These are phyloP conservation scores for Cotoneaster glaucophyllus DNA, from an alignment of 306 rosid species.

Conservation along the genomic window DNA sequence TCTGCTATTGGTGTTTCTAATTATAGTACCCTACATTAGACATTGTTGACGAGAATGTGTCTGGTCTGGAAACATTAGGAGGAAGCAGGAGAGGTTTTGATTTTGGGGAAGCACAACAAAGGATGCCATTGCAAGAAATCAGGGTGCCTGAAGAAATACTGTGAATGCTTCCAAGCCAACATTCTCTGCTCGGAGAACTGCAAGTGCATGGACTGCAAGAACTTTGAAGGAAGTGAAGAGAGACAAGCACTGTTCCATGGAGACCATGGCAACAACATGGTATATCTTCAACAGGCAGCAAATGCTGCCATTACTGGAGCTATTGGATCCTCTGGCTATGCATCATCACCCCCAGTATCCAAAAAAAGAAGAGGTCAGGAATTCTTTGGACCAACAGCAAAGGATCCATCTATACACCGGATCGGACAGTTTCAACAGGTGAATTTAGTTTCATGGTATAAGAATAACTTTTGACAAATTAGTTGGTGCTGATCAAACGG, in stretches of 20 bases:
- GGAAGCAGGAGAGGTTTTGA: conserved; percentile 78
- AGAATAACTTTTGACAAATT: conserved; percentile 13
- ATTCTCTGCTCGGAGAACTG: conserved; percentile 98
- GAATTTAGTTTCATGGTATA: conserved; percentile 19
- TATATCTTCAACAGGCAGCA: conserved; percentile 85
- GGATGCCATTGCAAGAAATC: conserved; percentile 99
- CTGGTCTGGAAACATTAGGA: conserved; percentile 51
- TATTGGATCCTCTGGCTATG: conserved; percentile 90
- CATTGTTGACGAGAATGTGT: conserved; percentile 17
- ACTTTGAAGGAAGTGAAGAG: conserved; percentile 99
- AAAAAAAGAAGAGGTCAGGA: conserved; percentile 81
- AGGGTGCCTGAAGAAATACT: conserved; percentile 95
- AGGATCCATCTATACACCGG: conserved; percentile 66
- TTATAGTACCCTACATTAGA: background rate
- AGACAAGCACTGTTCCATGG: conserved; percentile 95
- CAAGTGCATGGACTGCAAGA: conserved; percentile 98
- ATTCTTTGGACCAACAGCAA: conserved; percentile 55
- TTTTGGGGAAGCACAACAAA: conserved; percentile 90
- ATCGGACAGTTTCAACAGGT: conserved; percentile 79
- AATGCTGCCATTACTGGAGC: conserved; percentile 99
- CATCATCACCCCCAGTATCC: conserved; percentile 65
- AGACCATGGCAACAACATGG: conserved; percentile 71
- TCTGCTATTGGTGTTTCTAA: background rate
- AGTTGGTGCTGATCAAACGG: conserved; percentile 6
- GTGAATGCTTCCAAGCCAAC: conserved; percentile 98